Conservation (phyloP, 169 alveolate genomes). For the Plasmodium yoelii region DNA sequence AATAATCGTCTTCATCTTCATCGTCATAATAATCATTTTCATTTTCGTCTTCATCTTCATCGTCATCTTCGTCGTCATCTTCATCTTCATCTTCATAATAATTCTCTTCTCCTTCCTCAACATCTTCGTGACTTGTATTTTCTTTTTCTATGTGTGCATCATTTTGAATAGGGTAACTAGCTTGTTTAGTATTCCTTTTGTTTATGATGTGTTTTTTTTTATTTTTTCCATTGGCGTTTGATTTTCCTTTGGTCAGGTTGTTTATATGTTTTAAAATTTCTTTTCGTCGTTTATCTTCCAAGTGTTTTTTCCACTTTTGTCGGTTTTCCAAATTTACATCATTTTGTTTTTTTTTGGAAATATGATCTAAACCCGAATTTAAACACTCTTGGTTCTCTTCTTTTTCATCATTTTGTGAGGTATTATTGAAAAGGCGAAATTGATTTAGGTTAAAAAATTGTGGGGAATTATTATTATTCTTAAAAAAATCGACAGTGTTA, state of each 20-base stretch:
- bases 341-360: neutral
- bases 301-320: slow-evolving; percentile 45
- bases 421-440: slow-evolving; percentile 20
- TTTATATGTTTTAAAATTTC: slow-evolving; percentile 65
- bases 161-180: neutral
- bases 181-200: too few relatives aligned
- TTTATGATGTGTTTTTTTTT: too few relatives aligned
- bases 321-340: neutral
- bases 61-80: neutral
- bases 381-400: neutral
- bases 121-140: neutral
- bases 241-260: too few relatives aligned
- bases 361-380: neutral
- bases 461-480: neutral
- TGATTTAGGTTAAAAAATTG: slow-evolving; percentile 12
- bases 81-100: too few relatives aligned
- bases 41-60: neutral
- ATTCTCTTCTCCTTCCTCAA: neutral
- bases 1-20: neutral
- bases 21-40: too few relatives aligned
- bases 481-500: too few relatives aligned
- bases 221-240: too few relatives aligned
- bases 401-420: slow-evolving; percentile 1
- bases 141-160: neutral
- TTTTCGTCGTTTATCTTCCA: slow-evolving; percentile 33